Base-by-base conservation (phyloP, 225 moss, liverwort and hornwort genomes). In the Antitrichia curtipendula region DNA sequence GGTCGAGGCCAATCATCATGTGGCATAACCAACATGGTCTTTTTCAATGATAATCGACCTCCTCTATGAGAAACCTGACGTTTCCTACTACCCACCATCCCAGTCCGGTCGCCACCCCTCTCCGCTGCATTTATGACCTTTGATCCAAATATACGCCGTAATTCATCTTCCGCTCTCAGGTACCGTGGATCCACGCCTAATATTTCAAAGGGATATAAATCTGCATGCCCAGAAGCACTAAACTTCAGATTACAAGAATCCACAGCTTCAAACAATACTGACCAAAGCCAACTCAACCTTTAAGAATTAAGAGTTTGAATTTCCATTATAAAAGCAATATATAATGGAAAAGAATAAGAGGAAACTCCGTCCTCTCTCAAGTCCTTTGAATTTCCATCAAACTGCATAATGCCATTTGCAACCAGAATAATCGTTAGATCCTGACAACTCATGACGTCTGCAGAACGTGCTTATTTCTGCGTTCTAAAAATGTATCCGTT, bases 71-170 rank as follows among this genome's bases (percentile, higher is more conserved):
- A 89, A 77, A 69, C 88, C 90, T 93, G 95, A 84, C 95, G 93
- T 87, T 93, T 95, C 84, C 94, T 94, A 41, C 82, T 87, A 86
- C 89, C 77, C 50, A 86, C 89, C 58, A 71, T 58, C 71, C 84
- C 84, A 80, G 61, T 63, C 70, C 91, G 91, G 71, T 93, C 93
- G 29, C 89, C 90, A 82, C 90, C 86, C 69, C 92, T 91, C 87
- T 94, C 96, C 74, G 91, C 96, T 74, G 95, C 94, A 90, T 96
- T 94, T 65, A 97, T 95, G 74, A 97, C 97, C 83, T 93, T 98
- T 10, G 97, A 97, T 88, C 98, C 97, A 89, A 98, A 98, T 68
- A 98, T 98, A 43, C 98, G 94, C 72, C 98, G 85, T 76, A 98
- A 90, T 88, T 98, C 98, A 86, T 95, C 96, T 85, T 95, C 96